phyloP scores from a whole-genome alignment of 345 rosid genomes.

The Geranium brycei region DNA sequence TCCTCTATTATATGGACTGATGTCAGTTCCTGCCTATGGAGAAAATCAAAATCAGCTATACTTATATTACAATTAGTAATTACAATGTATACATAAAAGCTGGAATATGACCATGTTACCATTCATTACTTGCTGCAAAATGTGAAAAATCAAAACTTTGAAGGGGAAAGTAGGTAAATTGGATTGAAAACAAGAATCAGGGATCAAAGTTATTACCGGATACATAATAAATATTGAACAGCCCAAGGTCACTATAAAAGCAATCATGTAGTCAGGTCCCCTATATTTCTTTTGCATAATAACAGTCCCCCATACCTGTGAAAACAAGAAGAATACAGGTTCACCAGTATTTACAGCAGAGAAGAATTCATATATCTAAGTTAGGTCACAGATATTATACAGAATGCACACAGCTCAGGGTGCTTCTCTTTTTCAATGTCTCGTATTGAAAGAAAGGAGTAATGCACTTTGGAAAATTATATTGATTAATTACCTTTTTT shows the following conservation, averaged over 20 bases:
- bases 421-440: background rate
- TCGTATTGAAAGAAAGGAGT: background rate
- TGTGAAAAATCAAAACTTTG: background rate
- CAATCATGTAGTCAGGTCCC: slow-evolving; percentile 68
- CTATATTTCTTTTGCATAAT: slow-evolving; percentile 89
- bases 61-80: background rate
- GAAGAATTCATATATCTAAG: background rate
- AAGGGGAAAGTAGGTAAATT: slow-evolving; percentile 6
- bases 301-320: slow-evolving; percentile 73
- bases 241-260: slow-evolving; percentile 80
- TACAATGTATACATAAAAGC: background rate
- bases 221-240: slow-evolving; percentile 80
- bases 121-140: background rate
- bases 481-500: background rate
- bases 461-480: background rate
- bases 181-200: background rate
- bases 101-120: background rate
- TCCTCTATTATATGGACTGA: slow-evolving; percentile 72
- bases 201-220: slow-evolving; percentile 41
- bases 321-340: background rate
- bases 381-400: background rate
- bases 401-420: background rate
- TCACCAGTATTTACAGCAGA: background rate
- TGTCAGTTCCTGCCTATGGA: slow-evolving; percentile 63
- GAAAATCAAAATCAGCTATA: slow-evolving; percentile 9